Conservation (phyloP, 2,329 filamentous ascomycete species). For the Penicillium italicum region DNA sequence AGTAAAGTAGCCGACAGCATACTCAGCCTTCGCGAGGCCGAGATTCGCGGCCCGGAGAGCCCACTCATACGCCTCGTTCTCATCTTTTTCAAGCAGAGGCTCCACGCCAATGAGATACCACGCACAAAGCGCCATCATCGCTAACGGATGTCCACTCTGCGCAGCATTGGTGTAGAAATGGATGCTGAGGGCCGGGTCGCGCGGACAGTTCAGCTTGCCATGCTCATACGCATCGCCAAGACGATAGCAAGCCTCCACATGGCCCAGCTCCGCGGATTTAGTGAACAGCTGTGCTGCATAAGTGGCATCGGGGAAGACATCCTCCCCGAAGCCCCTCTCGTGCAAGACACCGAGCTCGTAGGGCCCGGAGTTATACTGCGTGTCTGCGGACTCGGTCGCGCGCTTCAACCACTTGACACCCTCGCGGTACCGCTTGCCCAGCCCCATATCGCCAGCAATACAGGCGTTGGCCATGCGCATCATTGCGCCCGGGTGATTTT, state of each 20-base stretch:
- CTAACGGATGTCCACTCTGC: conserved; percentile 73
- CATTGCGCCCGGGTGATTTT: conserved; percentile 93
- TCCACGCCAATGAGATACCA: conserved; percentile 98
- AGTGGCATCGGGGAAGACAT: conserved; percentile 83
- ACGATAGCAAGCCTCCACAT: conserved; percentile 78
- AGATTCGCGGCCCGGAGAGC: conserved; percentile 78
- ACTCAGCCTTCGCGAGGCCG: conserved; percentile 70
- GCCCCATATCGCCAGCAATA: conserved; percentile 79
- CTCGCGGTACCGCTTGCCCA: conserved; percentile 78
- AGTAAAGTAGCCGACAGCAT: conserved; percentile 93
- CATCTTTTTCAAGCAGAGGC: conserved; percentile 88
- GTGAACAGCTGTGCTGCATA: conserved; percentile 95
- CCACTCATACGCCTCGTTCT: conserved; percentile 96
- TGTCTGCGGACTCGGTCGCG: conserved; percentile 81
- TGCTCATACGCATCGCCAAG: conserved; percentile 98
- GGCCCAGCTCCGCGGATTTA: conserved; percentile 85
- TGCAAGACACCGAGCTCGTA: conserved; percentile 88
- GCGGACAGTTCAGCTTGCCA: conserved; percentile 78
- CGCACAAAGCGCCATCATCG: conserved; percentile 97
- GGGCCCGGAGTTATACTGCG: conserved; percentile 87
- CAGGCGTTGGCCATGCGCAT: conserved; percentile 88
- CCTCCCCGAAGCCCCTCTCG: conserved; percentile 88
- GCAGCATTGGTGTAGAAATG: conserved; percentile 97
- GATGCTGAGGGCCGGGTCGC: conserved; percentile 86
- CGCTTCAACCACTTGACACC: conserved; percentile 96